A percentile compares a stretch with the other conserved stretches of the same genome.
phyloP scores from a whole-genome alignment of 176 grass and related monocot species.

The Leersia perrieri region DNA sequence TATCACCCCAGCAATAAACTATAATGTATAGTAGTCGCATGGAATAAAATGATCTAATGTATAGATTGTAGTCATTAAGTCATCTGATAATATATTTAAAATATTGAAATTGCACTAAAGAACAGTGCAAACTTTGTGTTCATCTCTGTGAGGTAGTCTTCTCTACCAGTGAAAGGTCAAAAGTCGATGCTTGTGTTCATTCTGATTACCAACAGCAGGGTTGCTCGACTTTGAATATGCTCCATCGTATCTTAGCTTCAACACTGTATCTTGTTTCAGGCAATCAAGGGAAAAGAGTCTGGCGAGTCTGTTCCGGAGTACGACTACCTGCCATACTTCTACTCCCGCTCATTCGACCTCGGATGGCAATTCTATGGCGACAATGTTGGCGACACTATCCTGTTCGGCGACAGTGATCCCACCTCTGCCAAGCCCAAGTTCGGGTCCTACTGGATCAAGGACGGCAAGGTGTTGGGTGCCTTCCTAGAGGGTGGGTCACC shows the following conservation, averaged over 20 bases:
- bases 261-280: conserved; percentile 37
- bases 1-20: background rate
- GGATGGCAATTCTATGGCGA: conserved; percentile 96
- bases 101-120: background rate
- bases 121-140: background rate
- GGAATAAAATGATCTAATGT: background rate
- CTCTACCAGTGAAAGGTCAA: background rate
- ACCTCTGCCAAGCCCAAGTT: conserved; percentile 72
- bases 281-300: conserved; percentile 71
- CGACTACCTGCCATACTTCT: conserved; percentile 92
- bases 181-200: background rate
- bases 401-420: conserved; percentile 79
- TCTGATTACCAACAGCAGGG: background rate
- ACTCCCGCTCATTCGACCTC: conserved; percentile 87
- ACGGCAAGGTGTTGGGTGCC: conserved; percentile 71
- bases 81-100: background rate
- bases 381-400: conserved; percentile 71
- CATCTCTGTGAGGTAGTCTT: background rate
- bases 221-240: background rate
- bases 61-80: no score
- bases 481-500: conserved; percentile 87
- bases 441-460: conserved; percentile 95
- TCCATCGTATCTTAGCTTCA: background rate
- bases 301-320: conserved; percentile 62
- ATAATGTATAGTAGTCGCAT: background rate